Evolutionary conservation across 176 grass and related monocot genomes (phyloP).

Genomic region (Oryza meyeriana): DNA sequence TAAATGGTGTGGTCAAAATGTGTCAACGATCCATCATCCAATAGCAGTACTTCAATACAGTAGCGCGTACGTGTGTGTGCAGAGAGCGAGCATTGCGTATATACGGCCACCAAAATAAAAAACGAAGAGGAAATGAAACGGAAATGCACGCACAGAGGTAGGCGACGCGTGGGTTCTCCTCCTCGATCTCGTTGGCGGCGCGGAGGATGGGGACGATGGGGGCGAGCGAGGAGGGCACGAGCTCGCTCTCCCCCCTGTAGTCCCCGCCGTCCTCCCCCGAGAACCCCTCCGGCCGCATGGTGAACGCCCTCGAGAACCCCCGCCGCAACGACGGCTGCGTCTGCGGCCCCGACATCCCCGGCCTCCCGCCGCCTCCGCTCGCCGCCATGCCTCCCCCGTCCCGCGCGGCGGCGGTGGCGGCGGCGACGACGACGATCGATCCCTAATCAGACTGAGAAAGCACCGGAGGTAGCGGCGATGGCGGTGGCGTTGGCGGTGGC

Average conservation of each 20-base stretch:
- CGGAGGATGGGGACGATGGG: conserved; percentile 85
- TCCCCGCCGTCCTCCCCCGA: conserved; percentile 45
- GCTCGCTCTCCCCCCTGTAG: conserved; percentile 59
- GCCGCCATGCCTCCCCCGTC: conserved; percentile 29
- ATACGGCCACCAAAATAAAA: too few species aligned
- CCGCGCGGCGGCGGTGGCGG: too few species aligned
- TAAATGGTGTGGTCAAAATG: background rate
- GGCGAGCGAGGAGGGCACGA: conserved; percentile 73
- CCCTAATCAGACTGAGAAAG: too few species aligned
- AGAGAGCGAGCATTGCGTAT: background rate
- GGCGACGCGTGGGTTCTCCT: conserved; percentile 65
- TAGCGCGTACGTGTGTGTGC: too few species aligned
- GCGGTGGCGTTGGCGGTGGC: background rate
- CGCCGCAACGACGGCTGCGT: conserved; percentile 13
- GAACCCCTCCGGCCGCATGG: conserved; percentile 23
- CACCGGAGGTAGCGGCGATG: background rate
- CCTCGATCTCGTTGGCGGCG: conserved; percentile 93
- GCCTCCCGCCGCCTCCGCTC: conserved; percentile 29
- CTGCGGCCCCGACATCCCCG: background rate
- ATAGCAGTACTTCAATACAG: too few species aligned
- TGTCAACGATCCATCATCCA: background rate
- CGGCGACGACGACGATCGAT: background rate
- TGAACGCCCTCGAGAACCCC: conserved; percentile 34
- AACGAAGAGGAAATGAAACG: background rate
- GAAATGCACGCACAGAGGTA: conserved; percentile 63